Evolutionary conservation across 768 basidiomycete species (phyloP), one percentile per base, ranked within the genome.

Genomic region (Clitopilus passeckerianus): DNA sequence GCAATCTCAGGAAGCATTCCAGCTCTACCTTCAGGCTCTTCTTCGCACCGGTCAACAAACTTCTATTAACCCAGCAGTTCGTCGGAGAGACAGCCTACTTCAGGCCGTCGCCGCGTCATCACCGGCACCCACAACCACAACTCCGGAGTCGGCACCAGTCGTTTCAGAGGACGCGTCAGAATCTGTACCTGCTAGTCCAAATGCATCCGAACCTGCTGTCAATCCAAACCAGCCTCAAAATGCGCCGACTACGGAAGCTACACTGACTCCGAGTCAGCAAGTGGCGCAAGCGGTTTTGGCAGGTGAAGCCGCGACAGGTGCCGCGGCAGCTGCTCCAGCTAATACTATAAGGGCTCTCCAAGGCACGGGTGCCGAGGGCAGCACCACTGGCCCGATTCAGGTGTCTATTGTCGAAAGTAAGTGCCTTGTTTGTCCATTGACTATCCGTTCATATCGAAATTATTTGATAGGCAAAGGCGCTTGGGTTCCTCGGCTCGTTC

Each of bases 361-460:
- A 83, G 80, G 75, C 22, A 67, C 80, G 53, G 70, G 75, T 60
- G 27, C 7, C 7, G 68, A 75, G 54, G 75, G 75, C 10, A 81
- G 80, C 23, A 74, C 76, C 18, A 62, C 68, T 0, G 82, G 82
- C 60, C 93, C 93, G 5, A 86, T 95, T 33, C 83, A 90, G 53
- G 93, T 95, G 37, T 82, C 91, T 23, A 82, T 95, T 63, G 85
- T 86, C 61, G 91, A 94, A 80, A 84, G 93, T 90, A 66, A 71
- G 89, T 18, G 9, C 10, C 9, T 79, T 16, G 23, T 60, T 16
- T 44, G 44, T 59, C 46, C 57, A 56, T n/a, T 35, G 8, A 20
- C 43, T 20, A 20, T n/a, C 53, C 58, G 56, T 33, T 33, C 53
- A n/a, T 37, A 46, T 58, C 61, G 18, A 68, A 44, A 46, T 56